Evolutionary conservation across 305 asterid species (phyloP), one percentile per base, ranked within the genome.

Genomic region (Rubia tinctorum): DNA sequence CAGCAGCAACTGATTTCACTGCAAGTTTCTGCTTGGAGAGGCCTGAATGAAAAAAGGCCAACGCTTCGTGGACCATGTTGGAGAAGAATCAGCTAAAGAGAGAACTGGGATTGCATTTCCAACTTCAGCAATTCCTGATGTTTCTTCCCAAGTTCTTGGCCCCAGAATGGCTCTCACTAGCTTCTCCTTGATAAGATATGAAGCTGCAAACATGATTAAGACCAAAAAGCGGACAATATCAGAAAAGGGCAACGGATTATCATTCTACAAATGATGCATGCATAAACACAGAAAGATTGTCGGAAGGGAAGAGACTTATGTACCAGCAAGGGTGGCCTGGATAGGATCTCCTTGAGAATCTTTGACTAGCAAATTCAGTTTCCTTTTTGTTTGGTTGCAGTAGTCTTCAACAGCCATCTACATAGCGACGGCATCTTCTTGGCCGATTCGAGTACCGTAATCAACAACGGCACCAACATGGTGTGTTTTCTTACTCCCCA

Each of bases 141-240:
- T 75, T 71, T 85, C 89, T 59, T 83, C 85, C 87, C 85, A 79
- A 17, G 85, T 66, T 76, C 71, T 30, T 44, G 84, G 84, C 61
- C 89, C 86, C 15, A 85, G 55, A 56, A 85, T 79, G 47, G 72
- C 81, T 71, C 68, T 34, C 61, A 76, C 80, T 0, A 68, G 56
- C 59, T 68, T 61, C 72, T 68, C 80, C 11, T 76, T 78, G 71
- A 78, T 78, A 30, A 82, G 83, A 71, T 82, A 58, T 30, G 78
- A 69, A 17, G 81, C 85, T 84, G 84, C 79, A 43, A 62, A 62
- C n/a, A 62, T 62, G 20, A 61, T 61, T 30, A 3, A 30, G 39
- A 34, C 2, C 18, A 25, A 25, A 2, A 45, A 45, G 13, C 51
- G 2, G 11, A 45, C 14, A 45, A 45, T 8, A 45, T 45, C 39